A percentile compares a stretch with the other conserved stretches of the same genome.
These are phyloP conservation scores for Eleusine indica DNA, from an alignment of 176 grass and related monocot genomes.

Conservation along the genomic window DNA sequence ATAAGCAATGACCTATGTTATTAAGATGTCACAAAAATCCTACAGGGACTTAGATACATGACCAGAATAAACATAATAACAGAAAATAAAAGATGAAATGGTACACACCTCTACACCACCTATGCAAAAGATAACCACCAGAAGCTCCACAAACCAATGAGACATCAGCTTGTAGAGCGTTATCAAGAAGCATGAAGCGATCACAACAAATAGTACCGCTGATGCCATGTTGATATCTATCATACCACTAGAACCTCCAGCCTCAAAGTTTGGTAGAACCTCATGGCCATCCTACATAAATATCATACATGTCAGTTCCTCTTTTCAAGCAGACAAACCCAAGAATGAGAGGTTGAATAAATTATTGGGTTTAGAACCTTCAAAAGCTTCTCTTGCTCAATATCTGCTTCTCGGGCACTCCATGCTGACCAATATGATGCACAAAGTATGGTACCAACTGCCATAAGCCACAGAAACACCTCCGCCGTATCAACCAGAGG, in stretches of 20 bases:
- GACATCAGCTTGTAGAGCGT: conserved; percentile 93
- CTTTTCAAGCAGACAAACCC: conserved; percentile 26
- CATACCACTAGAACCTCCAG: conserved; percentile 65
- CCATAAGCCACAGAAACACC: conserved; percentile 99
- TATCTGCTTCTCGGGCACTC: conserved; percentile 80
- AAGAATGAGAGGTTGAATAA: conserved; percentile 31
- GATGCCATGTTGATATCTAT: conserved; percentile 91
- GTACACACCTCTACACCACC: conserved; percentile 88
- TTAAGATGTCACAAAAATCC: not conserved
- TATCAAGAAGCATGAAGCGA: conserved; percentile 93
- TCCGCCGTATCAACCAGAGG: conserved; percentile 93
- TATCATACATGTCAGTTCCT: conserved; percentile 13
- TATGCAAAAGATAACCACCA: conserved; percentile 97
- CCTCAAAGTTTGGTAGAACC: conserved; percentile 53
- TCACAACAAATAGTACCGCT: conserved; percentile 83
- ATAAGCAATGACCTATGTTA: not conserved
- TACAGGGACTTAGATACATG: conserved; percentile 19
- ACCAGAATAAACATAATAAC: conserved; percentile 17
- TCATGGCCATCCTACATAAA: conserved; percentile 79
- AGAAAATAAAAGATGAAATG: conserved; percentile 25
- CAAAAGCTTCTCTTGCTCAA: conserved; percentile 90
- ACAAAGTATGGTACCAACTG: conserved; percentile 95
- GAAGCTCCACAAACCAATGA: conserved; percentile 91
- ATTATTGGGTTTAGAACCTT: conserved; percentile 59
- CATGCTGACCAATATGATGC: conserved; percentile 98